These are phyloP conservation scores for Epithele typhae DNA, from an alignment of 768 basidiomycete species.

Conservation along the genomic window DNA sequence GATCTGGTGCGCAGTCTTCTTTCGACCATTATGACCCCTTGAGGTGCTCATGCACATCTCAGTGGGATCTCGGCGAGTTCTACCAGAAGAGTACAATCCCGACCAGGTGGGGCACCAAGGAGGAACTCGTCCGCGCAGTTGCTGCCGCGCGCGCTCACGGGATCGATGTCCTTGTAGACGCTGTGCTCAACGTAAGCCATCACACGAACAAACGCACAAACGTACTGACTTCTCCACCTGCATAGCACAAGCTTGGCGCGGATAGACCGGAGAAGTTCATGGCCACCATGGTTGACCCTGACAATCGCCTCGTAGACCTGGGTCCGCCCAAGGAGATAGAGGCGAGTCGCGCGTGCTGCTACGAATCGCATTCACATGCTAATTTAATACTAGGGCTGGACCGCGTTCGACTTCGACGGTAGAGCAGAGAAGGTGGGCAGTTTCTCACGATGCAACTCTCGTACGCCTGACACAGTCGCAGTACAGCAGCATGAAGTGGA, in stretches of 20 bases:
- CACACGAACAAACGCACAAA: too few species aligned
- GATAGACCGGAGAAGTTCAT: slow-evolving; percentile 67
- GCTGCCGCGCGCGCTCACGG: slow-evolving; percentile 60
- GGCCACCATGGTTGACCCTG: slow-evolving; percentile 66
- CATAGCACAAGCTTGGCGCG: slow-evolving; percentile 80
- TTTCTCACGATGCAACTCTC: background rate
- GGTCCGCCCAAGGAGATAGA: slow-evolving; percentile 63
- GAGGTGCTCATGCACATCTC: background rate
- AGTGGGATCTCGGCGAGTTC: slow-evolving; percentile 92
- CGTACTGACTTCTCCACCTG: too few species aligned
- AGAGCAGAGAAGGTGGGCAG: slow-evolving; percentile 59
- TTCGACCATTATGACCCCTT: background rate
- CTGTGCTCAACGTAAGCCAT: slow-evolving; percentile 74
- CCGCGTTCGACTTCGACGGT: slow-evolving; percentile 81
- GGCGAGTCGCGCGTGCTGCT: slow-evolving; percentile 33
- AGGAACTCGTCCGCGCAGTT: slow-evolving; percentile 71
- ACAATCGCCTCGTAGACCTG: slow-evolving; percentile 59
- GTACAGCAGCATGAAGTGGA: slow-evolving; percentile 76
- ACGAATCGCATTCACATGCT: too few species aligned
- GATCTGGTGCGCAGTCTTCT: slow-evolving; percentile 60
- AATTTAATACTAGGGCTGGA: slow-evolving; percentile 58
- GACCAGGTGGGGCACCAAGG: slow-evolving; percentile 87
- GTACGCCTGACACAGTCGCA: slow-evolving; percentile 22
- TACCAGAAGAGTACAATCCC: slow-evolving; percentile 63
- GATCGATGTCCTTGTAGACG: slow-evolving; percentile 79